Conservation (phyloP, 345 rosid species). For the Pistacia vera region DNA sequence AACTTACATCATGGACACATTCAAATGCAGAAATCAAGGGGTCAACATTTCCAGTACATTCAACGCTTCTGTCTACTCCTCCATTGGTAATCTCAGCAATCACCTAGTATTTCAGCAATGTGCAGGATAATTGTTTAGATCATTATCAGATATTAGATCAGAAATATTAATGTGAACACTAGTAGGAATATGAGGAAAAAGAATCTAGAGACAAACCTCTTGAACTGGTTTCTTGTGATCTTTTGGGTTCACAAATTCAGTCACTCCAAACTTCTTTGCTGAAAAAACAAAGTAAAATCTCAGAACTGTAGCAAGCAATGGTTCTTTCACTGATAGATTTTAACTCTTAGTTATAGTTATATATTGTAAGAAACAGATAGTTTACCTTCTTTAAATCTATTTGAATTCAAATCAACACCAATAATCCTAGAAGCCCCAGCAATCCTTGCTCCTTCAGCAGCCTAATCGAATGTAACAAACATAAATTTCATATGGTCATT, state of each 20-base stretch:
- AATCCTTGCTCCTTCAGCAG: conserved; percentile 39
- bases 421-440: conserved; percentile 45
- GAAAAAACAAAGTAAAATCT: not conserved
- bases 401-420: conserved; percentile 42
- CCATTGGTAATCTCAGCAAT: conserved; percentile 44
- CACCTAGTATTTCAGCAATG: conserved; percentile 22
- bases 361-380: not conserved
- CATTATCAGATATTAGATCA: not conserved
- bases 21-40: conserved; percentile 60
- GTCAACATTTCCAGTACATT: conserved; percentile 39
- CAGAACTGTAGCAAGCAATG: not conserved
- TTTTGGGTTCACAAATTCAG: conserved; percentile 49
- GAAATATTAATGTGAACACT: not conserved
- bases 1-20: conserved; percentile 51
- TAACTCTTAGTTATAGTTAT: not conserved
- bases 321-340: no score
- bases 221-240: conserved; percentile 44
- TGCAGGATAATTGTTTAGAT: not conserved
- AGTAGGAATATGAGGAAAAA: not conserved
- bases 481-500: not conserved
- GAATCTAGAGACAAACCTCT: conserved; percentile 16
- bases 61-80: conserved; percentile 50
- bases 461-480: conserved; percentile 16
- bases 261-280: conserved; percentile 53
- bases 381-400: conserved; percentile 27